Conservation (phyloP, 495 filamentous ascomycete genomes). For the Hypoxylon lienhwacheense region DNA sequence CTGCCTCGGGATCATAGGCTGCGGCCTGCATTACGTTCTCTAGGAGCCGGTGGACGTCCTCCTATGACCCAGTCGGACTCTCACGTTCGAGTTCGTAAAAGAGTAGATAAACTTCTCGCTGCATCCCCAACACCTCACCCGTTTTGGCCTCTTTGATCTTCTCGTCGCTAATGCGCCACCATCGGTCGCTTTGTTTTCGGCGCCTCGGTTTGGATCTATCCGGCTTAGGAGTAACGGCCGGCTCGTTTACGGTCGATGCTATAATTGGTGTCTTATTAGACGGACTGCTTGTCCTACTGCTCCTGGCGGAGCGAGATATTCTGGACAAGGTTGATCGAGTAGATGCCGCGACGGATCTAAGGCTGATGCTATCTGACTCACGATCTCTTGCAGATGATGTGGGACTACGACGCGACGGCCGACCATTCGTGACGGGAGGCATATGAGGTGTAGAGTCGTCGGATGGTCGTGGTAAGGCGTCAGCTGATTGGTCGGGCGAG, state of each 20-base stretch:
- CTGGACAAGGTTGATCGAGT: slow-evolving; percentile 46
- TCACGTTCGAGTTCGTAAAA: slow-evolving; percentile 83
- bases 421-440: slow-evolving; percentile 28
- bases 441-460: slow-evolving; percentile 29
- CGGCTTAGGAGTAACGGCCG: not conserved
- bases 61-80: slow-evolving; percentile 35
- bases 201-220: slow-evolving; percentile 47
- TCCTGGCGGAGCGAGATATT: slow-evolving; percentile 39
- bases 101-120: slow-evolving; percentile 91
- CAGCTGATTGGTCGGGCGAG: slow-evolving; percentile 34
- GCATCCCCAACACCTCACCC: slow-evolving; percentile 87
- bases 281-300: slow-evolving; percentile 28
- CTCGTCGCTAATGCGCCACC: slow-evolving; percentile 99
- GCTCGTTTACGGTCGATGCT: slow-evolving; percentile 20
- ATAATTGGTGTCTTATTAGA: slow-evolving; percentile 34
- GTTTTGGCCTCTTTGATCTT: slow-evolving; percentile 94
- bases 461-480: slow-evolving; percentile 25
- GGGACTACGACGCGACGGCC: slow-evolving; percentile 22
- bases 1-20: slow-evolving; percentile 10
- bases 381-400: slow-evolving; percentile 28
- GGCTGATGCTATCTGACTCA: slow-evolving; percentile 44
- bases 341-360: slow-evolving; percentile 49
- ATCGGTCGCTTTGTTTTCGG: slow-evolving; percentile 69
- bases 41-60: slow-evolving; percentile 21
- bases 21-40: slow-evolving; percentile 16